A percentile compares a stretch with the other conserved stretches of the same genome.
These are phyloP conservation scores for Rhizopogon roseolus DNA, from an alignment of 768 basidiomycete genomes.

Conservation along the genomic window DNA sequence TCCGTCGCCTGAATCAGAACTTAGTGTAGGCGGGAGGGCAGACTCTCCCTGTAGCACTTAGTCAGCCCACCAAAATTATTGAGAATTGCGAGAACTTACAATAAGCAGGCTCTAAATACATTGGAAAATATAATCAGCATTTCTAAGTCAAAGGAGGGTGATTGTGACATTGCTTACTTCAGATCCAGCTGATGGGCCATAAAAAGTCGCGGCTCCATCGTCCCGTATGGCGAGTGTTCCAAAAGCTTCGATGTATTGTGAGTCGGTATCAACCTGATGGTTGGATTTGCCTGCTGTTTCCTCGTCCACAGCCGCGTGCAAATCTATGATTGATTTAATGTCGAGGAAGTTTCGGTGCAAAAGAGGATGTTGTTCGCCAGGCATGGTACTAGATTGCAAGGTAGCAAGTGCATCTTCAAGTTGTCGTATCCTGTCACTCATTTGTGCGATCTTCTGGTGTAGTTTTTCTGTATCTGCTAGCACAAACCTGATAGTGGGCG, in stretches of 20 bases:
- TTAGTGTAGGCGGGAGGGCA: neutral
- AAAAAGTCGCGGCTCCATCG: conserved; percentile 67
- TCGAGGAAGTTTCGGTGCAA: conserved; percentile 55
- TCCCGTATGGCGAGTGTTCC: conserved; percentile 66
- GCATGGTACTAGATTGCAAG: conserved; percentile 41
- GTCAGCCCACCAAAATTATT: neutral
- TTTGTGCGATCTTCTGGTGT: conserved; percentile 60
- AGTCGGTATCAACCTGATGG: conserved; percentile 29
- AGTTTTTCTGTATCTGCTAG: conserved; percentile 68
- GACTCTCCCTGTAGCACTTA: conserved; percentile 19
- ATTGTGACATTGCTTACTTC: conserved; percentile 44
- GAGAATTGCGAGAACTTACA: conserved; percentile 30
- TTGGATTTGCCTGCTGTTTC: conserved; percentile 25
- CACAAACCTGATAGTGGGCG: conserved; percentile 45
- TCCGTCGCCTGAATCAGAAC: neutral
- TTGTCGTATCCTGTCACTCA: conserved; percentile 68
- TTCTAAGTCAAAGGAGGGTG: conserved; percentile 18
- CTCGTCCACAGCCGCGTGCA: conserved; percentile 53
- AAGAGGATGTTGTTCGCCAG: conserved; percentile 53
- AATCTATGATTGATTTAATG: conserved; percentile 65
- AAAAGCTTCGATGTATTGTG: conserved; percentile 61
- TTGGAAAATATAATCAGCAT: neutral
- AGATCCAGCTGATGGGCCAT: conserved; percentile 66
- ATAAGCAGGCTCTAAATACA: conserved; percentile 46
- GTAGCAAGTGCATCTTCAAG: conserved; percentile 65